A percentile compares a stretch with the other conserved stretches of the same genome.
phyloP scores from a whole-genome alignment of 306 rosid species.

The Gastrolobium villosum region DNA sequence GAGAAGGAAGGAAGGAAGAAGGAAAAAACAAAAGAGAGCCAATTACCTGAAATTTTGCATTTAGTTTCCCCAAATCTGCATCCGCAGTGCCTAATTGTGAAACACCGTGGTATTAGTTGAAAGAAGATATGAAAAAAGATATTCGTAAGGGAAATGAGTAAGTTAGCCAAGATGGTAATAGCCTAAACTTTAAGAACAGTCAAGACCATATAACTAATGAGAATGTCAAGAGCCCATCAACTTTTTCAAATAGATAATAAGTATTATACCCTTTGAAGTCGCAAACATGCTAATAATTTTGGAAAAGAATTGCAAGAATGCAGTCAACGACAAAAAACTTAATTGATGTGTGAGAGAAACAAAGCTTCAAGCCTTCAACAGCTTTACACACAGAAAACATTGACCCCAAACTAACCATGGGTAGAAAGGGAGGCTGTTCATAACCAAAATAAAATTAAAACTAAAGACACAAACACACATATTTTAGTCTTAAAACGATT shows the following conservation, averaged over 20 bases:
- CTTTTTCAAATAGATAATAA: conserved; percentile 21
- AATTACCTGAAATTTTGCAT: conserved; percentile 80
- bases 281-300: conserved; percentile 24
- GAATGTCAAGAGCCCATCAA: conserved; percentile 28
- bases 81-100: conserved; percentile 61
- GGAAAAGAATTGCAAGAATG: not conserved
- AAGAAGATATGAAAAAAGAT: conserved; percentile 40
- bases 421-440: conserved; percentile 7
- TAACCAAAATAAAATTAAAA: conserved; percentile 3
- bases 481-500: conserved; percentile 4
- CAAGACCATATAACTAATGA: conserved; percentile 15
- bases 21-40: conserved; percentile 42
- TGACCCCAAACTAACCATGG: conserved; percentile 9
- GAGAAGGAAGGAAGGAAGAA: not conserved
- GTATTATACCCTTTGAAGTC: conserved; percentile 13
- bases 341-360: not conserved
- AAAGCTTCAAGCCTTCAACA: conserved; percentile 28
- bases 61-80: conserved; percentile 69
- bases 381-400: conserved; percentile 26
- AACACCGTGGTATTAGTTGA: conserved; percentile 49
- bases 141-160: conserved; percentile 13
- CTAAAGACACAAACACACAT: conserved; percentile 11
- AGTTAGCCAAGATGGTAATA: conserved; percentile 28
- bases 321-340: conserved; percentile 10
- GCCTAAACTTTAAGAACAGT: conserved; percentile 12